Evolutionary conservation across 805 yeast species (phyloP).

Genomic region (Ogataea saltuana): DNA sequence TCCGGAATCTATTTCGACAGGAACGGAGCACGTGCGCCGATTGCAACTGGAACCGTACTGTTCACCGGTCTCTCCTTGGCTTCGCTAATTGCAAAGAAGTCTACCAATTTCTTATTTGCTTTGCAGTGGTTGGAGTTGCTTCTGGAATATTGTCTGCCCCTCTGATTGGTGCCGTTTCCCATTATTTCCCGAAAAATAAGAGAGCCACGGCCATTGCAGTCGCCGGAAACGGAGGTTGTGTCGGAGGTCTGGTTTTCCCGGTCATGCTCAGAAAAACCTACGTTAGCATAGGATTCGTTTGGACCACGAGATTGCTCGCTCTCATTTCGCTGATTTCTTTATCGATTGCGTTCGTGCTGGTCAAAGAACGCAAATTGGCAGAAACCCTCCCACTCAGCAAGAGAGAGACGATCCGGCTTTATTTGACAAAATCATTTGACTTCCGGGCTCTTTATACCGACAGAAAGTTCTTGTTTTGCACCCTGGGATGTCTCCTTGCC

Average conservation of each 20-base stretch:
- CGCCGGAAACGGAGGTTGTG: conserved; percentile 52
- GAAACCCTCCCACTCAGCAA: conserved; percentile 4
- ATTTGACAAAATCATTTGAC: conserved; percentile 34
- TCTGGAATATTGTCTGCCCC: conserved; percentile 62
- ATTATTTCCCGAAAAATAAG: conserved; percentile 55
- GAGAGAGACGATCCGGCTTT: conserved; percentile 8
- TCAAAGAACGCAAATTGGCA: conserved; percentile 38
- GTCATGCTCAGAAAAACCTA: conserved; percentile 50
- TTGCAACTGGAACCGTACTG: conserved; percentile 39
- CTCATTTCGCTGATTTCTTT: conserved; percentile 39
- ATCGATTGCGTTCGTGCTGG: conserved; percentile 30
- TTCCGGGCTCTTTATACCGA: conserved; percentile 40
- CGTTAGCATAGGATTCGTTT: conserved; percentile 48
- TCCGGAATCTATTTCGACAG: conserved; percentile 57
- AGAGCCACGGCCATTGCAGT: conserved; percentile 55
- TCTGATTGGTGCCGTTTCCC: conserved; percentile 58
- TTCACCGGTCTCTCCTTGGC: conserved; percentile 48
- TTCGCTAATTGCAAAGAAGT: conserved; percentile 51
- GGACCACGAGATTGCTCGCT: conserved; percentile 56
- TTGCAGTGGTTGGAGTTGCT: conserved; percentile 60
- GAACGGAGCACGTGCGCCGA: conserved; percentile 50
- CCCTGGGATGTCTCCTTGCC: conserved; percentile 45
- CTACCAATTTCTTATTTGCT: conserved; percentile 63
- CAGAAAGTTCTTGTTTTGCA: conserved; percentile 40
- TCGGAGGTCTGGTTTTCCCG: conserved; percentile 54